A percentile compares a stretch with the other conserved stretches of the same genome.
Conservation (phyloP, 345 rosid species). For the Salix caprea region DNA sequence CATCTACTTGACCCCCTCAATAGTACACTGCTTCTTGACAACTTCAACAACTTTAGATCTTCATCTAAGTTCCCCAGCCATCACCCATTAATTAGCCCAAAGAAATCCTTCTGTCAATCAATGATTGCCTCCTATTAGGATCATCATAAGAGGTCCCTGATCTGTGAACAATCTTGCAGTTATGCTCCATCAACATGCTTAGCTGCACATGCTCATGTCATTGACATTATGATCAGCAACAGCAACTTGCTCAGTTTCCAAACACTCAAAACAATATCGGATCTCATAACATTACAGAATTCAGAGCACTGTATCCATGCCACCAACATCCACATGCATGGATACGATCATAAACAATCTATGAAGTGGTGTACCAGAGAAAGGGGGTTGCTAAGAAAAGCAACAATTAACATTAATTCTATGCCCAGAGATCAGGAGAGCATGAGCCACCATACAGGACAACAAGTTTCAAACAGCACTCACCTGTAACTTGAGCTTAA, state of each 20-base stretch:
- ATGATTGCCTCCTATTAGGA: not conserved
- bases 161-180: not conserved
- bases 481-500: constrained; percentile 87
- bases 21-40: not conserved
- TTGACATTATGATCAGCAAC: not conserved
- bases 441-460: not conserved
- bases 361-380: not conserved
- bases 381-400: not conserved
- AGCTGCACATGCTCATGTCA: not conserved
- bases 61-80: not conserved
- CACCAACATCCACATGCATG: not conserved
- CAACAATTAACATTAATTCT: not conserved
- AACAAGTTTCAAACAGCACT: constrained; percentile 22
- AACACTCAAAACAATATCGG: not conserved
- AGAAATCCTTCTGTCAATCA: not conserved
- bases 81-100: not conserved
- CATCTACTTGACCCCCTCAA: not conserved
- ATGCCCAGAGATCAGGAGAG: not conserved
- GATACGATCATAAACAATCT: not conserved
- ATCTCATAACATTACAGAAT: not conserved
- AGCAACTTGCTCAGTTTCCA: not conserved
- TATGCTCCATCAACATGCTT: not conserved
- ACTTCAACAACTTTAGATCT: not conserved
- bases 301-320: not conserved
- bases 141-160: not conserved